A percentile compares a stretch with the other conserved stretches of the same genome.
phyloP scores from a whole-genome alignment of 2,329 filamentous ascomycete genomes.

The Fusarium sulawesiense region DNA sequence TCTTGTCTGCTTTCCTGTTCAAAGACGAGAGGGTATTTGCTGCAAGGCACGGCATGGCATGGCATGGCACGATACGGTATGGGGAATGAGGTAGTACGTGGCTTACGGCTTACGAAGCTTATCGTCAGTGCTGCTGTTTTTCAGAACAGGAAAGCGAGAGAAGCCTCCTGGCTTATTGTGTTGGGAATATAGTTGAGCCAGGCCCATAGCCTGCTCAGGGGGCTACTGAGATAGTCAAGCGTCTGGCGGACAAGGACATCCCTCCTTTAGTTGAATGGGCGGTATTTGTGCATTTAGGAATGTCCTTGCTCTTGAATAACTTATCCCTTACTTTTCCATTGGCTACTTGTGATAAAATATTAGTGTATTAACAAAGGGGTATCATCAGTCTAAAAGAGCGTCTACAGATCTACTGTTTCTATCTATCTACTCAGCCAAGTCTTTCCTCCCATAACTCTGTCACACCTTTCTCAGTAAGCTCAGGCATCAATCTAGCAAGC shows the following conservation, averaged over 20 bases:
- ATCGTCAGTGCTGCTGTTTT: not conserved
- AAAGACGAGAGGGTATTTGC: constrained; percentile 42
- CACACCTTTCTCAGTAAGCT: constrained; percentile 78
- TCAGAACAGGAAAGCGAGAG: not conserved
- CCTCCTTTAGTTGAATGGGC: constrained; percentile 44
- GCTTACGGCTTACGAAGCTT: constrained; percentile 15
- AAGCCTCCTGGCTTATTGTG: not conserved
- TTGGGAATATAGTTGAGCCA: not conserved
- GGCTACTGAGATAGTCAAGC: constrained; percentile 13
- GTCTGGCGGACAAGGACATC: constrained; percentile 30
- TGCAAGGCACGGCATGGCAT: constrained; percentile 43
- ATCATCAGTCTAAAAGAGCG: constrained; percentile 34
- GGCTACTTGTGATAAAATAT: not conserved
- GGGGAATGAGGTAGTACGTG: constrained; percentile 9
- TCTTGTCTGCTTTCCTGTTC: constrained; percentile 27
- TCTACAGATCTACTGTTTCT: constrained; percentile 9
- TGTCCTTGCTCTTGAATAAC: constrained; percentile 39
- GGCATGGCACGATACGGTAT: constrained; percentile 10
- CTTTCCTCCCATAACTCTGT: constrained; percentile 80
- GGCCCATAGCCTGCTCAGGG: not conserved
- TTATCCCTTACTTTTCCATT: not conserved
- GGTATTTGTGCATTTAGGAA: constrained; percentile 45
- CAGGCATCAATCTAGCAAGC: constrained; percentile 84
- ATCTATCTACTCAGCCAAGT: constrained; percentile 54
- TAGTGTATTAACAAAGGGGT: constrained; percentile 30